Conservation (phyloP, 75 land plant species). For the Pinus taeda region DNA sequence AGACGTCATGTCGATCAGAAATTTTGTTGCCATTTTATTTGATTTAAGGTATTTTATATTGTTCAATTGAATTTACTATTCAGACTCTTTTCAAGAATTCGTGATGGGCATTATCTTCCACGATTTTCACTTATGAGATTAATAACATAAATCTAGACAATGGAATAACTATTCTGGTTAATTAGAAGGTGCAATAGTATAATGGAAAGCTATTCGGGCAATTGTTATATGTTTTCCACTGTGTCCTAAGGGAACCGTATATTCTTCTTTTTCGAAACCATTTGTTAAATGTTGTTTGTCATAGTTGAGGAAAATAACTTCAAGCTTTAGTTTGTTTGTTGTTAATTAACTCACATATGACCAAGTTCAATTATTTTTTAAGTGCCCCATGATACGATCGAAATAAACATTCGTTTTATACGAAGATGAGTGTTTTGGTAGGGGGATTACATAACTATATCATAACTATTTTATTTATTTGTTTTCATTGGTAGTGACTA, state of each 20-base stretch:
- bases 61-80: neutral
- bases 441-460: too few species aligned
- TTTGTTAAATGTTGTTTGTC: neutral
- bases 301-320: neutral
- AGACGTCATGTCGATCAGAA: neutral
- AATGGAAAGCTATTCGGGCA: too few species aligned
- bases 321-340: neutral
- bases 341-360: neutral
- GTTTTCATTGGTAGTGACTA: too few species aligned
- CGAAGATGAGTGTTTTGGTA: too few species aligned
- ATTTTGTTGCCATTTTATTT: neutral
- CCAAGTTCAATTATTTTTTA: neutral
- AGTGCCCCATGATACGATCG: neutral
- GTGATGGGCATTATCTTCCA: neutral
- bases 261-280: too few species aligned
- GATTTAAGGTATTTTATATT: neutral
- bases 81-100: neutral
- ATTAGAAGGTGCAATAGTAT: neutral
- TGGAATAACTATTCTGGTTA: neutral
- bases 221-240: too few species aligned
- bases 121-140: neutral
- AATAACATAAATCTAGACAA: neutral
- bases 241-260: too few species aligned
- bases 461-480: too few species aligned
- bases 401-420: neutral